Evolutionary conservation across 352 stramenopile species (phyloP).

Genomic region (Pythium apleroticum): DNA sequence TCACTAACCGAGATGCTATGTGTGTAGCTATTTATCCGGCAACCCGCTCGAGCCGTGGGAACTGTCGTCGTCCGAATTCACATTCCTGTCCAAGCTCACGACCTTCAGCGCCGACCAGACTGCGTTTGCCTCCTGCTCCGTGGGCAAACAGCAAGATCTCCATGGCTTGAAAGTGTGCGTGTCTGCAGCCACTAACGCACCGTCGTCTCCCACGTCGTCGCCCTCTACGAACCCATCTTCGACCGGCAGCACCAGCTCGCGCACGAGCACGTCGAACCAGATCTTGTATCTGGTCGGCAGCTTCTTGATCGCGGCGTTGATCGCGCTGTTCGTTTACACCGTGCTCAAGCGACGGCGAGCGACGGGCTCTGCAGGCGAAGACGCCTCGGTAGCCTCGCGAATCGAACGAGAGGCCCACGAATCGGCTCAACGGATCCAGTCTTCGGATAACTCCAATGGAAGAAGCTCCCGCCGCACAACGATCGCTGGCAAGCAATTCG

Average conservation of each 20-base stretch:
- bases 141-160: conserved; percentile 30
- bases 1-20: neutral
- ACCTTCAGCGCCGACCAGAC: conserved; percentile 38
- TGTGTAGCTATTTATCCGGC: conserved; percentile 29
- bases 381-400: neutral
- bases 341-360: conserved; percentile 20
- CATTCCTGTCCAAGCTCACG: conserved; percentile 34
- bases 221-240: neutral
- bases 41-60: conserved; percentile 39
- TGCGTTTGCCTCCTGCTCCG: conserved; percentile 40
- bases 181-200: neutral
- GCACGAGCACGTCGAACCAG: conserved; percentile 20
- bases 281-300: conserved; percentile 39
- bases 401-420: neutral
- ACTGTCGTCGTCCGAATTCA: conserved; percentile 26
- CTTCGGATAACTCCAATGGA: neutral
- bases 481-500: no score
- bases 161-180: conserved; percentile 37
- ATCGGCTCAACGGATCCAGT: neutral
- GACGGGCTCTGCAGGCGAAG: neutral
- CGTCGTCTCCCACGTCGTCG: neutral
- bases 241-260: neutral
- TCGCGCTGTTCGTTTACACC: conserved; percentile 24
- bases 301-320: conserved; percentile 37
- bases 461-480: no score